Evolutionary conservation across 2,329 filamentous ascomycete genomes (phyloP).

Genomic region (Rhynchosporium graminicola): DNA sequence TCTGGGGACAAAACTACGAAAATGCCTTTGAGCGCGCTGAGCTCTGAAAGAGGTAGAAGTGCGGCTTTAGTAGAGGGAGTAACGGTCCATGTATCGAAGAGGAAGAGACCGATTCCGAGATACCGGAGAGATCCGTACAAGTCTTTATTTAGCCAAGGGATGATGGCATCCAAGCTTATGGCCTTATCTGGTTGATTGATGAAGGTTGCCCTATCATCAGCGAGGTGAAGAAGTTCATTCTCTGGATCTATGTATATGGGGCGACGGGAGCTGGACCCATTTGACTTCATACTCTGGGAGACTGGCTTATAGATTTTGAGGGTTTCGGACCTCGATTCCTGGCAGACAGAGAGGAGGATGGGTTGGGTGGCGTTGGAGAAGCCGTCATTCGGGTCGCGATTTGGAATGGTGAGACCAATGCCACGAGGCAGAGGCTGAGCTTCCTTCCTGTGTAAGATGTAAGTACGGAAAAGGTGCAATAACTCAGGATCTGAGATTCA

Average conservation of each 20-base stretch:
- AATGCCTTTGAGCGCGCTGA: neutral
- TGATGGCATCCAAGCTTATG: neutral
- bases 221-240: neutral
- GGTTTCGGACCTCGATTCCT: conserved; percentile 8
- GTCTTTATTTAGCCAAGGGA: neutral
- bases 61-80: neutral
- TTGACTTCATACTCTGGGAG: neutral
- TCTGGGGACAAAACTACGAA: neutral
- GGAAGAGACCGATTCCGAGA: neutral
- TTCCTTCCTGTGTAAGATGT: no score
- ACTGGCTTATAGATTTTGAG: neutral
- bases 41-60: neutral
- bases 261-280: neutral
- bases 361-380: neutral
- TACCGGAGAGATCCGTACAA: neutral
- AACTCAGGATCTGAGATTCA: no score
- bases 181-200: neutral
- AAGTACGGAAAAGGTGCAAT: no score
- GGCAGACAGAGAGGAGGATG: neutral
- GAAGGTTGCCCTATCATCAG: neutral
- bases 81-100: neutral
- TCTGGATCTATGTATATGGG: conserved; percentile 1
- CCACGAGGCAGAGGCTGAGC: neutral
- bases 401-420: neutral
- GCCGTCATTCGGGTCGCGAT: neutral